Conservation (phyloP, 768 basidiomycete genomes). For the Mrakia gelida region DNA sequence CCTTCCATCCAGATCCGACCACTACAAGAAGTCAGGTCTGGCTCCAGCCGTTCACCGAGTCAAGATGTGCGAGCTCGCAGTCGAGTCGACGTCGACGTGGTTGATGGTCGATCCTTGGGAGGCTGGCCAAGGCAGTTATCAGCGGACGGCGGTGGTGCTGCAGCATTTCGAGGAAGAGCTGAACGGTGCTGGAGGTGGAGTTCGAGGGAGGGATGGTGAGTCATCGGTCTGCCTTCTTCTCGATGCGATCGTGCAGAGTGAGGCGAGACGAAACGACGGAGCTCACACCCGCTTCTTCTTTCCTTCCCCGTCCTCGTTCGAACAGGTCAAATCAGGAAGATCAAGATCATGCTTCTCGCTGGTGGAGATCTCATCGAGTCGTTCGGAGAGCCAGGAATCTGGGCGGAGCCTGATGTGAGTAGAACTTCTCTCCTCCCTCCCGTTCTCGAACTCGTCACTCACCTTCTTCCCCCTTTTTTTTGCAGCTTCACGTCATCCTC, state of each 20-base stretch:
- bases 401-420: slow-evolving; percentile 89
- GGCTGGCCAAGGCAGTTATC: slow-evolving; percentile 80
- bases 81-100: slow-evolving; percentile 86
- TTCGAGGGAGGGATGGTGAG: slow-evolving; percentile 58
- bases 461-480: neutral
- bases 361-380: slow-evolving; percentile 97
- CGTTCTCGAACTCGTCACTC: neutral
- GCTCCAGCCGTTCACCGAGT: slow-evolving; percentile 83
- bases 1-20: slow-evolving; percentile 38
- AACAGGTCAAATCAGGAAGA: slow-evolving; percentile 38
- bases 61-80: slow-evolving; percentile 65
- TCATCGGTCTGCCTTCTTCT: neutral
- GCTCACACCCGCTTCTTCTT: neutral
- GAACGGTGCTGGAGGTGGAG: slow-evolving; percentile 73
- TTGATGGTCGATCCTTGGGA: slow-evolving; percentile 99
- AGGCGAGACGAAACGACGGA: neutral
- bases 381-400: slow-evolving; percentile 97
- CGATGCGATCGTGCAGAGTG: neutral
- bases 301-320: too few species aligned
- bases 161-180: slow-evolving; percentile 96
- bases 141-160: slow-evolving; percentile 91
- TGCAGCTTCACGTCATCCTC: slow-evolving; percentile 88
- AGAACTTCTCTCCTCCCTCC: neutral
- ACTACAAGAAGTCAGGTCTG: slow-evolving; percentile 92
- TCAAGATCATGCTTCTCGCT: slow-evolving; percentile 87